A percentile compares a stretch with the other conserved stretches of the same genome.
Conservation (phyloP, 1,284 basidiomycete genomes). For the Naganishia liquefaciens region DNA sequence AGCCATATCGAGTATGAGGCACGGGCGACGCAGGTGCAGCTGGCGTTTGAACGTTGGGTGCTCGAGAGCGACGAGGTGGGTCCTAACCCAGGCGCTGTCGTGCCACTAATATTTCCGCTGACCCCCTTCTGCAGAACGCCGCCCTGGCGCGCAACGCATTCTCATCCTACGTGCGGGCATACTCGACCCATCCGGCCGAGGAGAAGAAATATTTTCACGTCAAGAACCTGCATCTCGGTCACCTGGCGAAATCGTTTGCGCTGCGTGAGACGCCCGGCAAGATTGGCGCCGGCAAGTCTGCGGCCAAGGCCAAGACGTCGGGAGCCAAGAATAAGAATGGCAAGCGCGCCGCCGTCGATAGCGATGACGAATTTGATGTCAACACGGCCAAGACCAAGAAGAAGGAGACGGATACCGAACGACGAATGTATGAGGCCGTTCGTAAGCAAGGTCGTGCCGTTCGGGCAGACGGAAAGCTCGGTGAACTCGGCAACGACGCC, state of each 20-base stretch:
- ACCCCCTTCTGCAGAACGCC: constrained; percentile 63
- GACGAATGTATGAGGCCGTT: constrained; percentile 83
- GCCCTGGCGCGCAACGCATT: constrained; percentile 81
- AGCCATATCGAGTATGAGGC: constrained; percentile 71
- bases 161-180: constrained; percentile 89
- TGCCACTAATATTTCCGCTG: background rate
- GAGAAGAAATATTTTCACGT: constrained; percentile 97
- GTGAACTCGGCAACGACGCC: constrained; percentile 60
- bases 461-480: constrained; percentile 77
- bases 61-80: constrained; percentile 69
- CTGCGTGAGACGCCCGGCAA: constrained; percentile 86
- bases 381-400: constrained; percentile 45
- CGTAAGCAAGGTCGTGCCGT: constrained; percentile 77
- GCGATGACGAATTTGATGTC: constrained; percentile 54
- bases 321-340: constrained; percentile 56
- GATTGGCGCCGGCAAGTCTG: constrained; percentile 55
- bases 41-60: constrained; percentile 94
- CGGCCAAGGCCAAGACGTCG: constrained; percentile 41
- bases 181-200: constrained; percentile 91
- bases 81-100: constrained; percentile 33
- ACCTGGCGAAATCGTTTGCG: constrained; percentile 94
- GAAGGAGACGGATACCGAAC: constrained; percentile 64
- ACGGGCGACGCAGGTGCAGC: constrained; percentile 92
- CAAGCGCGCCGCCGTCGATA: constrained; percentile 35
- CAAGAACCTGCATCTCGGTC: constrained; percentile 88